Evolutionary conservation across 2,329 filamentous ascomycete species (phyloP), one percentile per base, ranked within the genome.

Genomic region (Colletotrichum musicola): DNA sequence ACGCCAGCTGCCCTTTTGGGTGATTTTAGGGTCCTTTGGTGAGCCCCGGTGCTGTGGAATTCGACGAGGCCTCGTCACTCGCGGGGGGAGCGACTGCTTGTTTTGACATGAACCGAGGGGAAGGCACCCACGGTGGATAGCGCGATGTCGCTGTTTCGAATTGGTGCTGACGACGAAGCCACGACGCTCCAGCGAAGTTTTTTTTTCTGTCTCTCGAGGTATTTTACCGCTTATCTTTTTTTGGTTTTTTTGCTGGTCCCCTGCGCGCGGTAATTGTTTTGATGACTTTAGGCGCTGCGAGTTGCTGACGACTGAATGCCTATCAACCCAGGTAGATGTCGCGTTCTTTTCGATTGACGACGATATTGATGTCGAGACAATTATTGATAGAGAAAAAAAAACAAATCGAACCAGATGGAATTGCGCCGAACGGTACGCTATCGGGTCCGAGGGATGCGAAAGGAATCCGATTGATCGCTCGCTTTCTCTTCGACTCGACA

Each of bases 1-100:
- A 69, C 66, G 67, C 67, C 67, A 58, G 30, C 67, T 69, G 56
- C 66, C 56, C 46, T 44, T 67, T 69, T 66, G 49, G 62, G 66
- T 30, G 18, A 25, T 27, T 20, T 47, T 12, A 55, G 6, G 4
- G 46, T 51, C 14, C 30, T 62, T 50, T 44, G 35, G 20, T 42
- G 20, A 25, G 58, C 49, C 58, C 47, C 20, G 38, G 35, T 44
- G 27, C 27, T 9, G 16, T 64, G 54, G 25, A 53, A 64, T 53
- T 58, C 38, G 27, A 58, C 14, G 38, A 44, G 51, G 64, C 40
- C 53, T 68, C 64, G 64, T 68, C 61, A 68, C 61, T 64, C 27
- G 44, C 38, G 16, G 12, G 44, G 44, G 42, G n/a, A 35, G 35
- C 64, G 46, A 64, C 51, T 35, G 59, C 59, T 62, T 64, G 47